phyloP scores from a whole-genome alignment of 2,329 filamentous ascomycete genomes.

The Sporothrix euskadiensis region DNA sequence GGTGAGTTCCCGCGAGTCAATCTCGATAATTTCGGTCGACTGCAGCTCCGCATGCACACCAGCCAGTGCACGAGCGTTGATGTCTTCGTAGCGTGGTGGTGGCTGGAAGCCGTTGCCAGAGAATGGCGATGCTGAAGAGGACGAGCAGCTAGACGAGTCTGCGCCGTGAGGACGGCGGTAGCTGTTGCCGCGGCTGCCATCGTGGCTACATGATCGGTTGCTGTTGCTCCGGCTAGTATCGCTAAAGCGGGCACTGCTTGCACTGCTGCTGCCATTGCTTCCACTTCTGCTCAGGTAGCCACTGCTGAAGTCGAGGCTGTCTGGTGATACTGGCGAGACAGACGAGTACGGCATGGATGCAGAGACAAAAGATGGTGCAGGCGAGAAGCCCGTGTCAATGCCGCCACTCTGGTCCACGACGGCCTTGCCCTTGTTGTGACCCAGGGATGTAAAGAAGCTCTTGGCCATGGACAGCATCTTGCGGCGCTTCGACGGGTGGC shows the following conservation, averaged over 20 bases:
- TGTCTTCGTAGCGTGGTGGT: slow-evolving; percentile 49
- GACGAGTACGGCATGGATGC: slow-evolving; percentile 10
- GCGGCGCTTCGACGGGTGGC: slow-evolving; percentile 53
- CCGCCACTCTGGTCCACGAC: slow-evolving; percentile 32
- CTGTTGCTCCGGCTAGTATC: slow-evolving; percentile 19
- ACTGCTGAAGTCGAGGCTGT: slow-evolving; percentile 18
- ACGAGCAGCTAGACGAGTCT: not conserved
- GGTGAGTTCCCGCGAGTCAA: slow-evolving; percentile 51
- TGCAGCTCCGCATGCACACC: slow-evolving; percentile 45
- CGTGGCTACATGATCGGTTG: slow-evolving; percentile 28
- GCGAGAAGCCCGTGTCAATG: not conserved
- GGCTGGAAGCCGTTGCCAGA: slow-evolving; percentile 39
- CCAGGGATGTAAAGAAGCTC: slow-evolving; percentile 55
- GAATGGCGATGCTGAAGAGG: slow-evolving; percentile 17
- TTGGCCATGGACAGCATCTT: slow-evolving; percentile 56
- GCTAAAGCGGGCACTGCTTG: slow-evolving; percentile 12
- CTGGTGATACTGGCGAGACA: slow-evolving; percentile 8
- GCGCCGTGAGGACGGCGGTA: slow-evolving; percentile 2
- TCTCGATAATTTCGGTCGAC: slow-evolving; percentile 54
- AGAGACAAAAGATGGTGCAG: slow-evolving; percentile 13
- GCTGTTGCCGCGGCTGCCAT: slow-evolving; percentile 22
- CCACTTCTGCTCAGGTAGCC: slow-evolving; percentile 25
- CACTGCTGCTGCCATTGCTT: slow-evolving; percentile 23
- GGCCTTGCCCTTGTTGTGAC: slow-evolving; percentile 47
- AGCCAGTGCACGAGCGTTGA: slow-evolving; percentile 36